Conservation (phyloP, 805 yeast species). For the Phaffomyces antillensis region DNA sequence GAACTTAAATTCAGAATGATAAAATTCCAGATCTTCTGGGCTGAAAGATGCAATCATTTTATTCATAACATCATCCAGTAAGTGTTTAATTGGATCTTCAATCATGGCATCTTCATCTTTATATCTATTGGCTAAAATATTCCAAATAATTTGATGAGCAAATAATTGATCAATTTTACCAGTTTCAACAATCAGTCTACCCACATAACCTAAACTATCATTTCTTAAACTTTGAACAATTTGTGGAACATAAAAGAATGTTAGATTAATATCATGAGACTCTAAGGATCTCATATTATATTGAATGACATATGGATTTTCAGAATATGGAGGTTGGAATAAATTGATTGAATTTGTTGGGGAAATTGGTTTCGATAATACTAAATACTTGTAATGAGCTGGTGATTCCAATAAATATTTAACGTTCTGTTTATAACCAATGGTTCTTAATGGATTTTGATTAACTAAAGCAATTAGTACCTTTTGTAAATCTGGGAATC, state of each 20-base stretch:
- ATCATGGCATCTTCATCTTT: constrained; percentile 80
- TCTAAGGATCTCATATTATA: constrained; percentile 88
- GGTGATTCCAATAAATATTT: constrained; percentile 36
- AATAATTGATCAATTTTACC: constrained; percentile 86
- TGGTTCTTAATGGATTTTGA: constrained; percentile 52
- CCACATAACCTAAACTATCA: constrained; percentile 79
- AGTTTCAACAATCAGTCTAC: constrained; percentile 82
- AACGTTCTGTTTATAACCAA: constrained; percentile 51
- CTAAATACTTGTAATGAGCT: constrained; percentile 12
- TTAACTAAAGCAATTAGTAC: constrained; percentile 38
- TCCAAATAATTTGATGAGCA: constrained; percentile 98
- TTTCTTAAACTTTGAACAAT: constrained; percentile 88
- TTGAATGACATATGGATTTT: constrained; percentile 65
- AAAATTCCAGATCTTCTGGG: constrained; percentile 55
- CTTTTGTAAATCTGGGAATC: constrained; percentile 40
- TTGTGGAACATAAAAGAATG: constrained; percentile 97
- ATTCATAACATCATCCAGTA: constrained; percentile 63
- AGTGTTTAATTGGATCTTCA: constrained; percentile 80
- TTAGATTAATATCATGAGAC: constrained; percentile 74
- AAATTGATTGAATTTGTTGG: constrained; percentile 83
- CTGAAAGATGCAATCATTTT: constrained; percentile 58
- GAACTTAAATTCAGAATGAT: constrained; percentile 78
- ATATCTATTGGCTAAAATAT: constrained; percentile 87
- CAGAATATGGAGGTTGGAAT: constrained; percentile 67
- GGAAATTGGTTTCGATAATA: constrained; percentile 43